phyloP scores from a whole-genome alignment of 2,329 filamentous ascomycete species.

The Exophiala viscosa region DNA sequence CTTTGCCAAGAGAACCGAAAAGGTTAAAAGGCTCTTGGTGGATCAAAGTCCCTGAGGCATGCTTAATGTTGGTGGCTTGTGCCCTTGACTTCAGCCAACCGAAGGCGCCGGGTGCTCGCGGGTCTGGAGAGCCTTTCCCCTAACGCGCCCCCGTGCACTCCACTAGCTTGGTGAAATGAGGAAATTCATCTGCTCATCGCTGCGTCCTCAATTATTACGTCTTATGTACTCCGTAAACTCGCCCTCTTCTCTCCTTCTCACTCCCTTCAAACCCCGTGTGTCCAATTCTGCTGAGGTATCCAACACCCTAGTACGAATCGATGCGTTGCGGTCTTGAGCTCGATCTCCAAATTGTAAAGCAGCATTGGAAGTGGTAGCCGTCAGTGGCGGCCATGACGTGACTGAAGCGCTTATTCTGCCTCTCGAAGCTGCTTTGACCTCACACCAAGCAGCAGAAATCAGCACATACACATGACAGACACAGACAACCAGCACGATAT shows the following conservation, averaged over 20 bases:
- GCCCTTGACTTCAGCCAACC: background rate
- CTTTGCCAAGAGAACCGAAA: background rate
- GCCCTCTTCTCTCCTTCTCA: background rate
- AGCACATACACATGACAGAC: no score
- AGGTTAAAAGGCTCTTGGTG: background rate
- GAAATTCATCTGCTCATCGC: background rate
- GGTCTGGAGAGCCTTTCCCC: background rate
- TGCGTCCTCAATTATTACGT: background rate
- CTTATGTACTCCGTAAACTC: background rate
- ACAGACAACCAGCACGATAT: constrained; percentile 30
- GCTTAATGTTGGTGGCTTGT: background rate
- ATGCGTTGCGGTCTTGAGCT: no score
- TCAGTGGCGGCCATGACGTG: no score
- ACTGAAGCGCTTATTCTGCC: no score
- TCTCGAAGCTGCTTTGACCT: no score
- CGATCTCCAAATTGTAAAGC: no score
- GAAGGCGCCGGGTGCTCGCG: background rate
- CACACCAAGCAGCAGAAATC: no score
- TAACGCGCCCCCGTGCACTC: background rate
- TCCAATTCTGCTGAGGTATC: no score
- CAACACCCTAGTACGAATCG: no score
- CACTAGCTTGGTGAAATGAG: background rate
- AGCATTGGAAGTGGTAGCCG: no score
- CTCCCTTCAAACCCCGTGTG: background rate
- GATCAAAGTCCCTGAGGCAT: background rate